phyloP scores from a whole-genome alignment of 2,329 filamentous ascomycete species.

The Cladorrhinum sp. region DNA sequence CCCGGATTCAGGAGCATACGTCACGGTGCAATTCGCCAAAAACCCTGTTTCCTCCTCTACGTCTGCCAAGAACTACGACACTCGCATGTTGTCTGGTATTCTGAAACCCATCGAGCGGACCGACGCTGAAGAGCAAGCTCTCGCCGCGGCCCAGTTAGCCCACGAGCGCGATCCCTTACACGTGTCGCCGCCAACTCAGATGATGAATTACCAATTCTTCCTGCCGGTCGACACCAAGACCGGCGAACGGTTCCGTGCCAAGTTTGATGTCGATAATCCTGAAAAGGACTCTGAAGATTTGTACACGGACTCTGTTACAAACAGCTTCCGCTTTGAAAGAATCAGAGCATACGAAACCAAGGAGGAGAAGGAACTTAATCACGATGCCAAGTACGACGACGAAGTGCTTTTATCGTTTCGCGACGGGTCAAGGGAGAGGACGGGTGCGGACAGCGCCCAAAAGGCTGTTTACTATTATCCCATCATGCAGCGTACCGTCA shows the following conservation, averaged over 20 bases:
- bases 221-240: conserved; percentile 49
- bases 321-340: conserved; percentile 59
- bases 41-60: conserved; percentile 56
- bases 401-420: conserved; percentile 60
- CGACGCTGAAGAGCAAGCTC: conserved; percentile 51
- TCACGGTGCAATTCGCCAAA: conserved; percentile 65
- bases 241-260: conserved; percentile 55
- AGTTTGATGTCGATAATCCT: conserved; percentile 57
- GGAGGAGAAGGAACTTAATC: conserved; percentile 54
- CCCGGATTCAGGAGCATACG: conserved; percentile 66
- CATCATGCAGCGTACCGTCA: conserved; percentile 60
- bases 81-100: conserved; percentile 58
- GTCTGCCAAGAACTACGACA: conserved; percentile 48
- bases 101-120: conserved; percentile 58
- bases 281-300: conserved; percentile 52
- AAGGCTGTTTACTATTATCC: conserved; percentile 67
- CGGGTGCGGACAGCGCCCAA: conserved; percentile 42
- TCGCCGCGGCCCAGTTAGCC: conserved; percentile 48
- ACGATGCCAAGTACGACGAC: conserved; percentile 60
- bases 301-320: conserved; percentile 47
- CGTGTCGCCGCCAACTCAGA: conserved; percentile 54
- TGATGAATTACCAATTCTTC: conserved; percentile 66
- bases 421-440: conserved; percentile 39
- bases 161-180: conserved; percentile 56
- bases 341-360: conserved; percentile 64